Conservation (phyloP, 2,329 filamentous ascomycete species). For the Chaetomiaceae sp. region DNA sequence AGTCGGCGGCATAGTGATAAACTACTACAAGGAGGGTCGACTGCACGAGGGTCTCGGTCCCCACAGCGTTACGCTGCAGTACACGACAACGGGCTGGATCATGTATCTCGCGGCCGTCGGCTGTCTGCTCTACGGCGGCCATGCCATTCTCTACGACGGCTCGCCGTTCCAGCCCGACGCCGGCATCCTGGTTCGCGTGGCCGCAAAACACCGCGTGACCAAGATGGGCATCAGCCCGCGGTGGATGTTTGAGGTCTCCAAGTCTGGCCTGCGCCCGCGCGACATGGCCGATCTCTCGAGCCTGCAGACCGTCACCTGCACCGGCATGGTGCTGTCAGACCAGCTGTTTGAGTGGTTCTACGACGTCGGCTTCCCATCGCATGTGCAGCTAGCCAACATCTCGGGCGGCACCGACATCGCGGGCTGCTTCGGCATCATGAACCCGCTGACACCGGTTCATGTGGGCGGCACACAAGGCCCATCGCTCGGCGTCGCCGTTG, state of each 20-base stretch:
- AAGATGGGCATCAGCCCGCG: conserved; percentile 69
- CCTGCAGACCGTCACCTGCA: conserved; percentile 59
- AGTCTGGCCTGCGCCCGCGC: conserved; percentile 55
- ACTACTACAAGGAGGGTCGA: conserved; percentile 50
- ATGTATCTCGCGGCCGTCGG: conserved; percentile 68
- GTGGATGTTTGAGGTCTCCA: conserved; percentile 68
- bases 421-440: conserved; percentile 56
- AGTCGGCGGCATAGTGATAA: conserved; percentile 57
- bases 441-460: conserved; percentile 62
- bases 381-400: conserved; percentile 65
- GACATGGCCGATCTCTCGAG: conserved; percentile 56
- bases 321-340: conserved; percentile 76
- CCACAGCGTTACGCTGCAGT: conserved; percentile 44
- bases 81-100: conserved; percentile 75
- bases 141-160: conserved; percentile 72
- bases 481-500: conserved; percentile 44
- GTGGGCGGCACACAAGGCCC: conserved; percentile 48
- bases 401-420: conserved; percentile 72
- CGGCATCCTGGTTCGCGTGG: conserved; percentile 55
- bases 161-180: conserved; percentile 70
- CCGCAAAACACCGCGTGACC: conserved; percentile 60
- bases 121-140: conserved; percentile 53
- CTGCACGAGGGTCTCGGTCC: conserved; percentile 41
- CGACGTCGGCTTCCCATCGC: conserved; percentile 60
- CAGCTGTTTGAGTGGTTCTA: conserved; percentile 75